Evolutionary conservation across 768 basidiomycete species (phyloP).

Genomic region (Boletellus ananas): DNA sequence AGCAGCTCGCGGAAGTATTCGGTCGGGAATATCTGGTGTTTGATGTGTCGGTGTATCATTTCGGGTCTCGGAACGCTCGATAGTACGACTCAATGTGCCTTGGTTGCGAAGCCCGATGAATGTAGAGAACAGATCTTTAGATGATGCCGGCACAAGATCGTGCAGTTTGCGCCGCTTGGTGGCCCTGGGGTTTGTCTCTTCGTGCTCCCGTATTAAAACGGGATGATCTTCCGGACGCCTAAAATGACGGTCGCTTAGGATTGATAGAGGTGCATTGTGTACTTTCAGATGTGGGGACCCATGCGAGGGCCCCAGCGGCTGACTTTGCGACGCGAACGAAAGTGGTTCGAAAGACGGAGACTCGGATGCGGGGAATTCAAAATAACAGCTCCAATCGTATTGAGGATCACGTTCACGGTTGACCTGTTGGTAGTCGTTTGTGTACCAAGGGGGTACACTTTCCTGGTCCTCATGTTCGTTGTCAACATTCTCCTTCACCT

Average conservation of each 20-base stretch:
- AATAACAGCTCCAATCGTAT: slow-evolving; percentile 22
- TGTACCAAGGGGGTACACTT: slow-evolving; percentile 10
- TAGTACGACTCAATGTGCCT: background rate
- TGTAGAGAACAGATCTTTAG: slow-evolving; percentile 23
- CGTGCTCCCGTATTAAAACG: background rate
- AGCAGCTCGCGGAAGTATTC: slow-evolving; percentile 21
- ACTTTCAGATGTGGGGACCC: slow-evolving; percentile 1
- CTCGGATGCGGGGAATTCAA: slow-evolving; percentile 21
- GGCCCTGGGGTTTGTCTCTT: background rate
- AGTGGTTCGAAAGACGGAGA: slow-evolving; percentile 23
- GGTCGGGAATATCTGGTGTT: slow-evolving; percentile 5
- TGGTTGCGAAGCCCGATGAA: slow-evolving; percentile 28
- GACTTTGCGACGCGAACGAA: slow-evolving; percentile 22
- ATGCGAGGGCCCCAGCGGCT: background rate
- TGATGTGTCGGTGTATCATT: slow-evolving; percentile 10
- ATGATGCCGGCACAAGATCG: slow-evolving; percentile 20
- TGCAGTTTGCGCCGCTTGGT: slow-evolving; percentile 28
- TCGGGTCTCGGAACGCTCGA: slow-evolving; percentile 11
- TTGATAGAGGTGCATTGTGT: slow-evolving; percentile 5
- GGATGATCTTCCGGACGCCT: background rate
- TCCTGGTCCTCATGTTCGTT: slow-evolving; percentile 14
- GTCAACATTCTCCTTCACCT: slow-evolving; percentile 12
- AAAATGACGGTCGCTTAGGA: background rate
- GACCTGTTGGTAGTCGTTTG: background rate
- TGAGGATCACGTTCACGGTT: background rate